Evolutionary conservation across 805 yeast species (phyloP).

Genomic region (Debaryomyces tyrocola): DNA sequence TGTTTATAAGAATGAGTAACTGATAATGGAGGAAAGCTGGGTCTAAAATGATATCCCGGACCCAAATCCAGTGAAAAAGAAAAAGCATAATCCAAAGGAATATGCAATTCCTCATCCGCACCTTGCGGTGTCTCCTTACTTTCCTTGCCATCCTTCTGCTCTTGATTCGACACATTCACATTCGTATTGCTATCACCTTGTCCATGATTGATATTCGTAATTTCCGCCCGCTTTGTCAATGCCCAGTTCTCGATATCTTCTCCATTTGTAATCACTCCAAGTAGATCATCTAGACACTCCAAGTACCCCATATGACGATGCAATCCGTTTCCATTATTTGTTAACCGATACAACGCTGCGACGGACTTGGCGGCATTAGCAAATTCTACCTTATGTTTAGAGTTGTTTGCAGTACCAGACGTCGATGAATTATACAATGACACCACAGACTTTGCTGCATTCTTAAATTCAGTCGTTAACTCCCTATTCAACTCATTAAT

Average conservation of each 20-base stretch:
- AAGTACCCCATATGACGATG: constrained; percentile 58
- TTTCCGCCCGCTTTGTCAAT: constrained; percentile 46
- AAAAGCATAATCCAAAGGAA: constrained; percentile 33
- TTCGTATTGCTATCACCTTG: neutral
- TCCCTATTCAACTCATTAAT: constrained; percentile 50
- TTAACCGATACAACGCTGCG: constrained; percentile 56
- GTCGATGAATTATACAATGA: constrained; percentile 35
- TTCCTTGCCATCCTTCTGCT: neutral
- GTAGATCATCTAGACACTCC: constrained; percentile 58
- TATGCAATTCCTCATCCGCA: constrained; percentile 7
- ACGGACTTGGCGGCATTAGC: constrained; percentile 44
- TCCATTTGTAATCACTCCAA: constrained; percentile 37
- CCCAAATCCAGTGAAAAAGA: constrained; percentile 26
- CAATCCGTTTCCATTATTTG: constrained; percentile 51
- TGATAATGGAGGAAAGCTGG: constrained; percentile 40
- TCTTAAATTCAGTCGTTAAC: constrained; percentile 61
- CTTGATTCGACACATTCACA: neutral
- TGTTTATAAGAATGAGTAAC: constrained; percentile 31
- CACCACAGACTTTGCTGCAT: constrained; percentile 72
- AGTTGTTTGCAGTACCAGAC: constrained; percentile 5
- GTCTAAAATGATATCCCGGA: constrained; percentile 28
- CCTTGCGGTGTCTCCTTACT: neutral
- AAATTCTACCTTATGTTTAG: constrained; percentile 27
- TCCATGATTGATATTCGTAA: constrained; percentile 13
- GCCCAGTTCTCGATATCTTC: constrained; percentile 57